A percentile compares a stretch with the other conserved stretches of the same genome.
Evolutionary conservation across 2,329 filamentous ascomycete genomes (phyloP).

Genomic region (Atkinsonella hypoxylon): DNA sequence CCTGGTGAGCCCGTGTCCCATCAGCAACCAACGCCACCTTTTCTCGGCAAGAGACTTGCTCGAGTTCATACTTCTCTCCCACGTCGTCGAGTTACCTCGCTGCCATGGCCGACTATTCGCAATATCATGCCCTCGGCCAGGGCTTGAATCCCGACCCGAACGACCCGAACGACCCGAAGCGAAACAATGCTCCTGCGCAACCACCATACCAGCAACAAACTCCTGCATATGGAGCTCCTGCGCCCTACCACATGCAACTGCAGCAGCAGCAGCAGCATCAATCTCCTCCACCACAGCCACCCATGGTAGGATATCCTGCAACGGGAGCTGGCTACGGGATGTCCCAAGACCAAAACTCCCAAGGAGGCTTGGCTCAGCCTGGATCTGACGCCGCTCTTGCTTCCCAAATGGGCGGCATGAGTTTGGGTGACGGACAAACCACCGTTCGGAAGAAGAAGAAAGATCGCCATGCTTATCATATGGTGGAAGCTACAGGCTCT

Average conservation of each 20-base stretch:
- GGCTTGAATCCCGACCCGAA: slow-evolving; percentile 42
- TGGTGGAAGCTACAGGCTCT: slow-evolving; percentile 59
- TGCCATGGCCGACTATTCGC: slow-evolving; percentile 42
- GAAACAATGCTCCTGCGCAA: slow-evolving; percentile 36
- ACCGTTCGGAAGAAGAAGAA: slow-evolving; percentile 70
- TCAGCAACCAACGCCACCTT: slow-evolving; percentile 2
- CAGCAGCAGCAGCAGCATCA: slow-evolving; percentile 4
- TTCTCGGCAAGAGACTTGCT: slow-evolving; percentile 3
- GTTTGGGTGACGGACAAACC: slow-evolving; percentile 42
- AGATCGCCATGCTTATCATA: slow-evolving; percentile 86
- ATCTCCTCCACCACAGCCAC: neutral
- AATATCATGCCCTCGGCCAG: slow-evolving; percentile 45
- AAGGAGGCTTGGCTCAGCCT: slow-evolving; percentile 17
- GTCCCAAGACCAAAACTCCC: slow-evolving; percentile 18
- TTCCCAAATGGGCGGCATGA: slow-evolving; percentile 69
- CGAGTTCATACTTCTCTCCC: neutral
- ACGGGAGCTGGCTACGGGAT: slow-evolving; percentile 19
- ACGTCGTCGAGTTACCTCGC: neutral
- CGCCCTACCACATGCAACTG: slow-evolving; percentile 9
- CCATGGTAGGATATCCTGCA: neutral
- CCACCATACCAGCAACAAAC: slow-evolving; percentile 40
- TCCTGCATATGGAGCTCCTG: slow-evolving; percentile 14
- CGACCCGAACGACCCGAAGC: slow-evolving; percentile 42
- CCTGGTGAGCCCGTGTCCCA: neutral
- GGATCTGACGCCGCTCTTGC: slow-evolving; percentile 41